phyloP scores from a whole-genome alignment of 2,329 filamentous ascomycete genomes.

The Neurospora sp. region DNA sequence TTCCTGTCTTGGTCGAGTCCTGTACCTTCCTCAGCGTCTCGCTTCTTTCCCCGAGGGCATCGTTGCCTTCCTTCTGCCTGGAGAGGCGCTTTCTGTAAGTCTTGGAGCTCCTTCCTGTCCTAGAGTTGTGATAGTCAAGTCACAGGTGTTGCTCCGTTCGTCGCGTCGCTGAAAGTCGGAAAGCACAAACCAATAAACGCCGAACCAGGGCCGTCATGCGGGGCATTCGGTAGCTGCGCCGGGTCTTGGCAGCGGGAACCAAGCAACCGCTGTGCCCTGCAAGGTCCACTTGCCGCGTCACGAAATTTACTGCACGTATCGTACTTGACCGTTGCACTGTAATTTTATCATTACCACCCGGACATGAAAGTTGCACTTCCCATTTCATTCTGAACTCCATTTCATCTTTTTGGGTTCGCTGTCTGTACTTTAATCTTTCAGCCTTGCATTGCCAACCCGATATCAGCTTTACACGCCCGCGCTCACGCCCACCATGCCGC shows the following conservation, averaged over 20 bases:
- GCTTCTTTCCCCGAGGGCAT: background rate
- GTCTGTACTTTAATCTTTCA: background rate
- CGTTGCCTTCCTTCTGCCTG: background rate
- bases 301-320: conserved; percentile 1
- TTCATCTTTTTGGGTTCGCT: background rate
- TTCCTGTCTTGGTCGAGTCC: background rate
- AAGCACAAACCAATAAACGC: background rate
- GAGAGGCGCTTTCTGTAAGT: background rate
- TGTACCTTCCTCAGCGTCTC: background rate
- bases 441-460: background rate
- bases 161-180: background rate
- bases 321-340: background rate
- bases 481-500: conserved; percentile 38
- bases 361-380: background rate
- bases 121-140: background rate
- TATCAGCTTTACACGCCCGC: background rate
- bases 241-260: background rate
- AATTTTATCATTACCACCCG: background rate
- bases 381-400: background rate
- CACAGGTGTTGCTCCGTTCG: background rate
- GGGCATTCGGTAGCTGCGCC: background rate
- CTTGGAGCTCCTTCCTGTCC: background rate
- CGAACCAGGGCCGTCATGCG: background rate
- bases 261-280: background rate
- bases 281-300: conserved; percentile 1